Evolutionary conservation across 2,329 filamentous ascomycete genomes (phyloP).

Genomic region (Coleophoma eucalyptorum): DNA sequence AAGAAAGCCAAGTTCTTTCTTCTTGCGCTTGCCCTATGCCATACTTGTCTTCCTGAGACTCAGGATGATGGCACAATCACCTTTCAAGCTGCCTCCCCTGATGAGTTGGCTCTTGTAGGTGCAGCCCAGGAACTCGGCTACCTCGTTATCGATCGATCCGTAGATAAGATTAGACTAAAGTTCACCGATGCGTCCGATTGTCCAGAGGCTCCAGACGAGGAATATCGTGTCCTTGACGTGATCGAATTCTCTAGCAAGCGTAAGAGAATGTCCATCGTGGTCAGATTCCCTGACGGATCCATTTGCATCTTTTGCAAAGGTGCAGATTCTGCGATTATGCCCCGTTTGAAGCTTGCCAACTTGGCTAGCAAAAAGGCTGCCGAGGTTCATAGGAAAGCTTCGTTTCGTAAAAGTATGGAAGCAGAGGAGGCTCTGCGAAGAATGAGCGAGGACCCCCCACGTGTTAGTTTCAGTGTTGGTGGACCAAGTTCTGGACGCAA

Average conservation of each 20-base stretch:
- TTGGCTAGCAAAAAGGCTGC: slow-evolving; percentile 74
- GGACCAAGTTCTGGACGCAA: slow-evolving; percentile 10
- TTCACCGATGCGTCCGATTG: slow-evolving; percentile 16
- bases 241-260: slow-evolving; percentile 88
- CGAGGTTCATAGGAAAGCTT: slow-evolving; percentile 49
- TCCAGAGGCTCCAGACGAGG: slow-evolving; percentile 36
- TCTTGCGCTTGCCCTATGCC: slow-evolving; percentile 80
- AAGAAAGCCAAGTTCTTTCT: slow-evolving; percentile 79
- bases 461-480: neutral
- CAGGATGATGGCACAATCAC: slow-evolving; percentile 66
- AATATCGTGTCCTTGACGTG: slow-evolving; percentile 78
- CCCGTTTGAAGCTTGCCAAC: slow-evolving; percentile 67
- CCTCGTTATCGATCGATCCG: slow-evolving; percentile 68
- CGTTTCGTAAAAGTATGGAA: slow-evolving; percentile 57
- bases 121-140: slow-evolving; percentile 86
- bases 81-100: slow-evolving; percentile 86
- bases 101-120: slow-evolving; percentile 80
- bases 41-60: slow-evolving; percentile 82
- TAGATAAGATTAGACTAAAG: slow-evolving; percentile 59
- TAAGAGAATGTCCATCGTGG: slow-evolving; percentile 86
- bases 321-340: slow-evolving; percentile 79
- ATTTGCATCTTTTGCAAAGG: slow-evolving; percentile 88
- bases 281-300: slow-evolving; percentile 77
- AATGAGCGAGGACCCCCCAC: slow-evolving; percentile 42
- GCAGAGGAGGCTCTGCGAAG: slow-evolving; percentile 52